Evolutionary conservation across 352 stramenopile genomes (phyloP).

Genomic region (Globisporangium canariense): DNA sequence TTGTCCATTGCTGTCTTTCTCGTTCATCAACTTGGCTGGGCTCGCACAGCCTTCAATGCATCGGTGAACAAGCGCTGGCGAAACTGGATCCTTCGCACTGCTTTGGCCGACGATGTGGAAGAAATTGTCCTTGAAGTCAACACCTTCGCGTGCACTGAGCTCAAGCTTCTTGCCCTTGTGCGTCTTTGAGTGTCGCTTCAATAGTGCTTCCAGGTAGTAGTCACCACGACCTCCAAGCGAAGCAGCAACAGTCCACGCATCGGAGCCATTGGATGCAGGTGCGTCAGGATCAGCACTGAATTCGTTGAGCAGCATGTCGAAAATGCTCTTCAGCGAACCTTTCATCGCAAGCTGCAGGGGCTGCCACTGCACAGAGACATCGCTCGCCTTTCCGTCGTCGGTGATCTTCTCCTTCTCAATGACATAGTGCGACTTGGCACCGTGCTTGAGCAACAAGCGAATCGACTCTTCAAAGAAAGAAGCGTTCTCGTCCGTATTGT

Average conservation of each 20-base stretch:
- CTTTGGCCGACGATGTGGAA: constrained; percentile 54
- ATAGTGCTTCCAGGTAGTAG: constrained; percentile 43
- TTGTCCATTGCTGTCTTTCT: constrained; percentile 39
- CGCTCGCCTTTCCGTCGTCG: constrained; percentile 14
- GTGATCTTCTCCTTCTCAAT: constrained; percentile 23
- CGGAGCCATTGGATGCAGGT: constrained; percentile 34
- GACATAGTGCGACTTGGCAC: constrained; percentile 42
- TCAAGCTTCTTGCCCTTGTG: constrained; percentile 30
- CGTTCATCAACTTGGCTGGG: constrained; percentile 37
- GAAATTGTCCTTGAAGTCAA: constrained; percentile 41
- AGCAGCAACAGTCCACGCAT: constrained; percentile 61
- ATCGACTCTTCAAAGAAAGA: constrained; percentile 50
- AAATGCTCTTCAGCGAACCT: constrained; percentile 36
- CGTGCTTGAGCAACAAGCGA: constrained; percentile 46
- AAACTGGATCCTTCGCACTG: constrained; percentile 18
- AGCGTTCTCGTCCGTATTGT: constrained; percentile 6
- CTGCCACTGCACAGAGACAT: constrained; percentile 25
- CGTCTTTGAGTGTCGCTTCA: constrained; percentile 40
- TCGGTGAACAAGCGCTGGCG: constrained; percentile 31
- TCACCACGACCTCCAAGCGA: constrained; percentile 31
- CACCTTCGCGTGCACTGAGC: constrained; percentile 21
- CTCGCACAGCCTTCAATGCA: constrained; percentile 31
- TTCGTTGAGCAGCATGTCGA: constrained; percentile 48
- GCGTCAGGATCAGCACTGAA: constrained; percentile 35
- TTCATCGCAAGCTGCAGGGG: constrained; percentile 62